Evolutionary conservation across 345 rosid genomes (phyloP).

Genomic region (Murraya paniculata): DNA sequence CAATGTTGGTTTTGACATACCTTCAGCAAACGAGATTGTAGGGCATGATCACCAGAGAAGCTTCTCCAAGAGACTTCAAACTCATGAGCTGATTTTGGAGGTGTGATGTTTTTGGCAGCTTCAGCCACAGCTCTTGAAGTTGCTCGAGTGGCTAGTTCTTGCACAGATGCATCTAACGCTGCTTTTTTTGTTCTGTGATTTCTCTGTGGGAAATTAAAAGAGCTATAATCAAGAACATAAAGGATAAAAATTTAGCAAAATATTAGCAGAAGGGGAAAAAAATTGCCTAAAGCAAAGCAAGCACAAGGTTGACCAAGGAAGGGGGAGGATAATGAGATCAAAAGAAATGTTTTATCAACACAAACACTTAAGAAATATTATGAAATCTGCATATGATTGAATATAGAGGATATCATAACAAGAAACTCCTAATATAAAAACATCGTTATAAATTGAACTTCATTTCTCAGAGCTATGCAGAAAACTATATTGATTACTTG

Average conservation of each 20-base stretch:
- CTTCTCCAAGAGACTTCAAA: constrained; percentile 85
- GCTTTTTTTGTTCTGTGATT: constrained; percentile 31
- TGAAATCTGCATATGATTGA: background rate
- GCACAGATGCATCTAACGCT: constrained; percentile 57
- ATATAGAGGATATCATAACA: background rate
- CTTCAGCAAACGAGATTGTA: constrained; percentile 73
- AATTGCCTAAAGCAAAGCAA: background rate
- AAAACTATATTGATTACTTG: background rate
- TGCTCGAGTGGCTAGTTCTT: constrained; percentile 85
- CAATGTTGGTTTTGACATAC: constrained; percentile 27
- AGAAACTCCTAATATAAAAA: background rate
- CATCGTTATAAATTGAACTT: background rate
- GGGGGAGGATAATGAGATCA: background rate
- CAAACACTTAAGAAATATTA: background rate
- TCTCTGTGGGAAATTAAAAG: constrained; percentile 31
- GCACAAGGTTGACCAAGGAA: background rate
- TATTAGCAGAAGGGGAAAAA: background rate
- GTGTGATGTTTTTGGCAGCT: constrained; percentile 60
- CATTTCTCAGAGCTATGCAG: background rate
- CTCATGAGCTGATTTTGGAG: constrained; percentile 82
- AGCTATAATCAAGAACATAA: background rate
- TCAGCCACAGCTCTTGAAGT: constrained; percentile 71
- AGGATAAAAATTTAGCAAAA: background rate
- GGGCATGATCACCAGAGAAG: constrained; percentile 53
- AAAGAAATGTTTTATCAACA: background rate